These are phyloP conservation scores for Mytilinidion resinicola DNA, from an alignment of 495 filamentous ascomycete species.

Conservation along the genomic window DNA sequence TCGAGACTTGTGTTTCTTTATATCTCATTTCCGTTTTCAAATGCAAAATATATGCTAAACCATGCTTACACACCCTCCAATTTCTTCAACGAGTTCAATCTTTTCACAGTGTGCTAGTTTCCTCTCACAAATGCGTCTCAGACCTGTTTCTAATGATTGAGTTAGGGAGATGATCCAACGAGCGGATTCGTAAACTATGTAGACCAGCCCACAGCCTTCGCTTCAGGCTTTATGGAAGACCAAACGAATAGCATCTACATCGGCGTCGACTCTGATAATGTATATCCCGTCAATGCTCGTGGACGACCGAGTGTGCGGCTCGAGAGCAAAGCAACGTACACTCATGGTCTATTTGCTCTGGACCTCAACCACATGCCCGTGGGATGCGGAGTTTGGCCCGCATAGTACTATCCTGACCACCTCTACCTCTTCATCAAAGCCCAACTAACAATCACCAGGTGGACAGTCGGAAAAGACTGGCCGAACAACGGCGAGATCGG, in stretches of 20 bases:
- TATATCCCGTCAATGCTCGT: conserved; percentile 9
- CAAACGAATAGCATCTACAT: conserved; percentile 7
- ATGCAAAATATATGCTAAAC: conserved; percentile 34
- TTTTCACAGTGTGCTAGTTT: conserved; percentile 25
- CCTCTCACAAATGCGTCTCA: conserved; percentile 13
- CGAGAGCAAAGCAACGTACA: conserved; percentile 22
- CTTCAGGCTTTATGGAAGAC: conserved; percentile 21
- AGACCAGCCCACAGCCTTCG: conserved; percentile 19
- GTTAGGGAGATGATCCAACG: background rate
- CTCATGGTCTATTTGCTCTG: conserved; percentile 30
- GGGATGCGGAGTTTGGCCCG: conserved; percentile 24
- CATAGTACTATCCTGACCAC: conserved; percentile 13
- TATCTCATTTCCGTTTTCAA: background rate
- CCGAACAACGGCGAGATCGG: conserved; percentile 54
- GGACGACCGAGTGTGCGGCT: conserved; percentile 30
- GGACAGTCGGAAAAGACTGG: conserved; percentile 47
- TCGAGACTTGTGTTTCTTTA: background rate
- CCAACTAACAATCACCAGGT: conserved; percentile 41
- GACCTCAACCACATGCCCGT: conserved; percentile 33
- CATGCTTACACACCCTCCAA: conserved; percentile 41
- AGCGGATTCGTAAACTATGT: conserved; percentile 15
- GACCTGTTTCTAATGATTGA: background rate
- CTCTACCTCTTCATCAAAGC: conserved; percentile 51
- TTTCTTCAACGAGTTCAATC: conserved; percentile 31
- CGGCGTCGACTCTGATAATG: conserved; percentile 23